Conservation (phyloP, 306 rosid genomes). For the Prunus mongolica region DNA sequence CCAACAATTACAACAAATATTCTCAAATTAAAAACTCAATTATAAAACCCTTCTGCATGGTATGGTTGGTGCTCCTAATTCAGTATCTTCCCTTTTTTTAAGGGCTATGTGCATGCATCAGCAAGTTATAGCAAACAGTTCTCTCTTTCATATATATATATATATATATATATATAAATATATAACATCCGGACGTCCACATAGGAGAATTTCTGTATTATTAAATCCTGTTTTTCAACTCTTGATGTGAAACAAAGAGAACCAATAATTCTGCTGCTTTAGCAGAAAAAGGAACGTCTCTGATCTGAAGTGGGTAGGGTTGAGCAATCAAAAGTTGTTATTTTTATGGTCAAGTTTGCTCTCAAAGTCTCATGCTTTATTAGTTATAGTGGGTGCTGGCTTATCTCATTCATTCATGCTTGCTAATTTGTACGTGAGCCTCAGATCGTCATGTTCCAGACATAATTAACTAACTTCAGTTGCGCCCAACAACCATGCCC, state of each 20-base stretch:
- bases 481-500: constrained; percentile 7
- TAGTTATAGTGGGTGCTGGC: constrained; percentile 10
- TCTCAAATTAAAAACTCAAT: background rate
- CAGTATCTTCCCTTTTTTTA: background rate
- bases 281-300: constrained; percentile 2
- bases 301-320: constrained; percentile 33
- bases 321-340: constrained; percentile 38
- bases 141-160: background rate
- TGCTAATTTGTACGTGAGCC: background rate
- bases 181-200: too few species aligned
- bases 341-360: constrained; percentile 27
- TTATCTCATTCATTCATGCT: background rate
- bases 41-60: background rate
- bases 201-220: background rate
- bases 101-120: background rate
- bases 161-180: too few species aligned
- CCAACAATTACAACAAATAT: background rate
- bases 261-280: background rate
- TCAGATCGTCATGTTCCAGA: background rate
- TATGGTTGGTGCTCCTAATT: background rate
- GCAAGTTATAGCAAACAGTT: background rate
- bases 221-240: background rate
- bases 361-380: constrained; percentile 20
- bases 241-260: background rate
- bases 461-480: constrained; percentile 5